These are phyloP conservation scores for Kwoniella europaea DNA, from an alignment of 768 basidiomycete species.

Conservation along the genomic window DNA sequence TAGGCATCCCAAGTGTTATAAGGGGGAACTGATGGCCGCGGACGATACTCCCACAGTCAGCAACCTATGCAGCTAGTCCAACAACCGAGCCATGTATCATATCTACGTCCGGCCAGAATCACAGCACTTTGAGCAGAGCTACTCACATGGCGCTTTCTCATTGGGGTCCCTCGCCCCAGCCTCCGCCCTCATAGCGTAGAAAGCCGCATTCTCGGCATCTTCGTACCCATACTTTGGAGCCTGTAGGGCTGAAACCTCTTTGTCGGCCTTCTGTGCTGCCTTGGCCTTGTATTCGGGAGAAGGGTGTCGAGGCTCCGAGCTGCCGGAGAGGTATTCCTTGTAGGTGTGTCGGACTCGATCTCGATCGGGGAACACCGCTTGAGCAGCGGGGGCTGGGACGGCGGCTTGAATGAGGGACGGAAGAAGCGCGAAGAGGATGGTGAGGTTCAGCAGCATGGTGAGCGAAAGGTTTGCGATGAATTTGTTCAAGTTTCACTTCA, in stretches of 20 bases:
- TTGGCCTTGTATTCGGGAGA: not conserved
- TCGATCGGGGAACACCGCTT: constrained; percentile 6
- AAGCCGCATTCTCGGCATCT: constrained; percentile 13
- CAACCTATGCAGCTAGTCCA: too few species aligned
- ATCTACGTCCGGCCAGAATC: not conserved
- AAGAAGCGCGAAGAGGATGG: constrained; percentile 15
- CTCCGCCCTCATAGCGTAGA: constrained; percentile 3
- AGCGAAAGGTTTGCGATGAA: not conserved
- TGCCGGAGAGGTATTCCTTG: constrained; percentile 20
- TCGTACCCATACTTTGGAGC: constrained; percentile 16
- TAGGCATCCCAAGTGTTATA: constrained; percentile 8
- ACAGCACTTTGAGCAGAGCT: not conserved
- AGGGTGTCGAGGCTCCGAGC: constrained; percentile 25
- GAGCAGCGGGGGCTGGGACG: not conserved
- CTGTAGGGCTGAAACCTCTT: too few species aligned
- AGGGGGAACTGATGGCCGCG: constrained; percentile 1
- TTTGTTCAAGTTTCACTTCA: too few species aligned
- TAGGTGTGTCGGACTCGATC: constrained; percentile 12
- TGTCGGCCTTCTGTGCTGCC: not conserved
- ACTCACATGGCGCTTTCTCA: constrained; percentile 10
- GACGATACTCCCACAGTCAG: too few species aligned
- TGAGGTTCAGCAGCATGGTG: constrained; percentile 4
- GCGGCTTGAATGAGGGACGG: not conserved
- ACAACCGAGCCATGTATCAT: too few species aligned
- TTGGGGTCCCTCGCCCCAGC: not conserved